Base-by-base conservation (phyloP, 805 yeast species). In the Lipomyces sp. region DNA sequence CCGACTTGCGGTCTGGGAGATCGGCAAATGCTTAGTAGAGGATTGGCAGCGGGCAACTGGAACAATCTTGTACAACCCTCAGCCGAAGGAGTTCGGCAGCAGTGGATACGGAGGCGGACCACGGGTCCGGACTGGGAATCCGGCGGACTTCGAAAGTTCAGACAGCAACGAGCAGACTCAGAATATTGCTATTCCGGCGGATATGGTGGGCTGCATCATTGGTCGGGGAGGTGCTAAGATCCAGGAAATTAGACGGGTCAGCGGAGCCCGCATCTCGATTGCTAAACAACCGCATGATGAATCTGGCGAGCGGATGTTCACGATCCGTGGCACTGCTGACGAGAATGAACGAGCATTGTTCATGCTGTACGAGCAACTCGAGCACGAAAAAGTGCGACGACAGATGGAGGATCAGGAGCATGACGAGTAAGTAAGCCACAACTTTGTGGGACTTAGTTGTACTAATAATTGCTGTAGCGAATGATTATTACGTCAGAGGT, bases 141-240 rank as follows among this genome's bases (percentile, higher is more conserved):
- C 71, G 15, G 71, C 71, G 7, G 71, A 67, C 33, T 69, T 64
- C 45, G 64, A 11, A 18, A 35, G 32, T 29, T 3, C 61, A 24
- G 68, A 63, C 37, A 71, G 62, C 18, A 53, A 57, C n/a, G 71
- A 65, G 75, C 76, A 53, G 75, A 72, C 64, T 75, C 79, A 77
- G 61, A 69, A 71, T 56, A 71, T 74, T 39, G 66, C 77, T 35
- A 89, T 91, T 75, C 91, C 96, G 50, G 87, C 89, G 71, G 90
- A 87, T 67, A 87, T 87, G 80, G 97, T 92, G 56, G 97, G 97
- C 54, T 94, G 96, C 60, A 82, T 92, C 63, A 90, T 92, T 73
- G 97, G 97, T 66, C 88, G 89, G 72, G 87, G 88, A 70, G 97
- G 97, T 51, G 80, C 90, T 35, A 85, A 96, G 78, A 91, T 92